Evolutionary conservation across 441 rosid genomes (phyloP), one percentile per base, ranked within the genome.

Genomic region (Bruguiera hainesii): DNA sequence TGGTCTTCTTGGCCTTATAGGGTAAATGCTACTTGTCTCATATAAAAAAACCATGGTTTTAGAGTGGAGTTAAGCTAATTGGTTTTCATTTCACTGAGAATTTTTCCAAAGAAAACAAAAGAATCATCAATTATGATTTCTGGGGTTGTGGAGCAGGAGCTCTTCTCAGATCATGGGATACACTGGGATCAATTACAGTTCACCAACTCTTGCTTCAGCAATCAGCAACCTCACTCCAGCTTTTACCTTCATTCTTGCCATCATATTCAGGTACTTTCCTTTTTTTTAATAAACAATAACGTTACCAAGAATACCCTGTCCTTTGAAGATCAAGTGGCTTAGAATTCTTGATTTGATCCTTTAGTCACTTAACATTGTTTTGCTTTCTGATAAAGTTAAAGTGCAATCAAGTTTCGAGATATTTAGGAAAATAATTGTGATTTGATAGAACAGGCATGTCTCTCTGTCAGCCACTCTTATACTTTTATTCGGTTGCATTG

Each of bases 141-240:
- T 21, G 21, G 58, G 58, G 18, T 55, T 55, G 29, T 55, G 58
- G 58, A 55, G 58, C 58, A 55, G 58, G 58, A 23, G 58, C 28
- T 55, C 16, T 16, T 37, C 72, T 51, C 77, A 71, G 60, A 31
- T 80, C 19, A 53, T 72, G 30, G 79, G 73, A 5, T 73, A 71
- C 66, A 81, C 72, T 63, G 91, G 86, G 13, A 71, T 84, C 64
- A 71, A 73, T 60, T 80, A 78, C 60, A 77, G 82, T 69, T 84
- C 86, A 18, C 87, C 87, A 42, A 83, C 86, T 30, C 85, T 87
- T 52, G 75, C 84, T 55, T 76, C 89, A n/a, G 79, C 83, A 29
- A 74, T 80, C 26, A 70, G 76, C 65, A 84, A 84, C 64, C 81
- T 84, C 39, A 64, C 66, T 2, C 87, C 84, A 3, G 84, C 84